Evolutionary conservation across 176 grass and related monocot genomes (phyloP).

Genomic region (Raddia distichophylla): DNA sequence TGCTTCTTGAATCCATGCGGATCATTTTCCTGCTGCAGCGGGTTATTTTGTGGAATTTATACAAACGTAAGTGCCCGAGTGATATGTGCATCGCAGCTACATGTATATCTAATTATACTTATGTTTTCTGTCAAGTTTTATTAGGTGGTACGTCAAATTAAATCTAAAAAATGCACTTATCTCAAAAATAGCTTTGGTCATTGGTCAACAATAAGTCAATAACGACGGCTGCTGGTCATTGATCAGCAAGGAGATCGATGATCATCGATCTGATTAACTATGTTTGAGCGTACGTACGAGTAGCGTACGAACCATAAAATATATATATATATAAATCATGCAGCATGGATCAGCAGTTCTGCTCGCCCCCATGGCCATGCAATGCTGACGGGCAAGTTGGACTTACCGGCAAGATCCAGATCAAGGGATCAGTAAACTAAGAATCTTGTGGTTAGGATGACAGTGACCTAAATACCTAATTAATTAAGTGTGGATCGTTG

Average conservation of each 20-base stretch:
- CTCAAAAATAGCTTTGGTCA: background rate
- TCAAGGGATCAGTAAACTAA: background rate
- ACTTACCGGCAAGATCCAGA: background rate
- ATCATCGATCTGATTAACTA: background rate
- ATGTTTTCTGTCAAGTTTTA: no score
- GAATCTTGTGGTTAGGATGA: background rate
- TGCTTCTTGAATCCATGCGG: no score
- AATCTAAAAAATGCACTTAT: no score
- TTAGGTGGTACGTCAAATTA: no score
- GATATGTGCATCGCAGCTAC: no score
- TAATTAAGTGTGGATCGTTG: background rate
- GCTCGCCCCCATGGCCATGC: background rate
- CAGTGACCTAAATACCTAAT: no score
- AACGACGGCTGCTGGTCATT: conserved; percentile 7
- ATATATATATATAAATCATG: background rate
- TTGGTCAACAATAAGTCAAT: background rate
- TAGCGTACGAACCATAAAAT: background rate
- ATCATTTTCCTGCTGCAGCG: no score
- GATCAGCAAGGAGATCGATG: background rate
- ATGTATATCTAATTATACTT: no score
- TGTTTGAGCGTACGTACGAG: no score
- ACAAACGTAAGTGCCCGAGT: no score
- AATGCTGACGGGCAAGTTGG: background rate
- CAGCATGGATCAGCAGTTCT: background rate
- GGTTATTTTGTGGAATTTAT: no score